A percentile compares a stretch with the other conserved stretches of the same genome.
Evolutionary conservation across 164 flowering plant genomes (phyloP).

Genomic region (Kalanchoe fedtschenkoi): DNA sequence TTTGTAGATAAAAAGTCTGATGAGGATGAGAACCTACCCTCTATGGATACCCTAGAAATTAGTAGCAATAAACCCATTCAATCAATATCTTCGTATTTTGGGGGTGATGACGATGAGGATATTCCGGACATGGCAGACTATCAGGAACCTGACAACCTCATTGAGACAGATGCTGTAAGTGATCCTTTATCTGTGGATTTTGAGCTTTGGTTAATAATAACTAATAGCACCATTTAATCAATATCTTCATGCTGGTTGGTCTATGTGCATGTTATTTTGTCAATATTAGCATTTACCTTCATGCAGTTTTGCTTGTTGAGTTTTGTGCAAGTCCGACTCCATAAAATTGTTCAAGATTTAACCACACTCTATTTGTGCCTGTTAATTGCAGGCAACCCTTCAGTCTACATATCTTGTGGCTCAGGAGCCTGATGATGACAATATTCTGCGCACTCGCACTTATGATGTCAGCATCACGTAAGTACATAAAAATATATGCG

Average conservation of each 20-base stretch:
- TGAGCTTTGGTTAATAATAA: background rate
- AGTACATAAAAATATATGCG: slow-evolving; percentile 14
- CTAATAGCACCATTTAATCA: background rate
- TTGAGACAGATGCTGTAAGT: slow-evolving; percentile 80
- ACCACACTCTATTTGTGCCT: background rate
- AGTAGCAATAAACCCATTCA: slow-evolving; percentile 37
- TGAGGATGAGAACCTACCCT: slow-evolving; percentile 76
- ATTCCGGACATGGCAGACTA: slow-evolving; percentile 90
- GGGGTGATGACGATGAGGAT: slow-evolving; percentile 84
- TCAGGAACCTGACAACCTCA: slow-evolving; percentile 59
- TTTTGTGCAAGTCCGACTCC: background rate
- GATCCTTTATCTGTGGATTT: background rate
- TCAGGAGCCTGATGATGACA: slow-evolving; percentile 92
- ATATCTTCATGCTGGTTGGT: background rate
- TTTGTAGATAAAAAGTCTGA: slow-evolving; percentile 38
- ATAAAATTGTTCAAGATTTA: background rate
- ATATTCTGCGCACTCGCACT: slow-evolving; percentile 85
- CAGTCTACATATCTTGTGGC: slow-evolving; percentile 63
- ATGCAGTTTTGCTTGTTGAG: background rate
- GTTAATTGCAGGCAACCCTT: slow-evolving; percentile 61
- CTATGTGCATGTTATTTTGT: too few species aligned
- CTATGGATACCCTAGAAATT: slow-evolving; percentile 76
- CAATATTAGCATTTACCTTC: background rate
- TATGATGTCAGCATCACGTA: slow-evolving; percentile 99
- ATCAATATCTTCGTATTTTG: slow-evolving; percentile 71